Base-by-base conservation (phyloP, 2,329 filamentous ascomycete genomes). In the Ilyonectria sp. region DNA sequence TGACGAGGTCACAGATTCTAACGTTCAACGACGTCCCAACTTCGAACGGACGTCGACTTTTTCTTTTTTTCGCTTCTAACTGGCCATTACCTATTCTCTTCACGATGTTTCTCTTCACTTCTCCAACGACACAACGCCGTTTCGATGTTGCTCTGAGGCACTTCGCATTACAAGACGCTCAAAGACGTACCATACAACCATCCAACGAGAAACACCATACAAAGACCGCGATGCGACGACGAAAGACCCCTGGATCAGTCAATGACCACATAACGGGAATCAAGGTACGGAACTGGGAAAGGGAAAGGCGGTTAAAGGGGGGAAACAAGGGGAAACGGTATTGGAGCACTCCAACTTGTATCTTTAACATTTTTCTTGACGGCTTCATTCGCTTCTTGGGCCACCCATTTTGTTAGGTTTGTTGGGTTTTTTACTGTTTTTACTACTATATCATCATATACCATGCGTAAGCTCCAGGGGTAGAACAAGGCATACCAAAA, bases 401-500 rank as follows among this genome's bases (percentile, higher is more conserved):
- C 26, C 62, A 60, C 31, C 50, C 50, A 52, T 50, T 63, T 49
- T 44, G 31, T 60, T 60, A 56, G 63, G 63, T 60, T 65, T 65
- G 49, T 60, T 44, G 62, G 56, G 67, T 65, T 63, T 60, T 67
- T 68, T 71, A 54, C 57, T 44, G 59, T 53, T 63, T 56, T 63
- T 56, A 47, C 62, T 53, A 69, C 62, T 70, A 55, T 64, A 73
- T 65, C 69, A 73, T 74, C 46, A 67, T 67, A 68, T 68, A 74
- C 73, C 73, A 74, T 55, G 68, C 67, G 72, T 75, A 74, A 71
- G 71, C 69, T 74, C 63, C 63, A 52, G 66, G 73, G 73, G 72
- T 75, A 75, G 73, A 74, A 71, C 73, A 74, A 67, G 74, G 72
- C 74, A 75, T 75, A 75, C 70, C 74, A 75, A 75, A 74, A 75